phyloP scores from a whole-genome alignment of 441 rosid species.

The Adansonia rubrostipa region DNA sequence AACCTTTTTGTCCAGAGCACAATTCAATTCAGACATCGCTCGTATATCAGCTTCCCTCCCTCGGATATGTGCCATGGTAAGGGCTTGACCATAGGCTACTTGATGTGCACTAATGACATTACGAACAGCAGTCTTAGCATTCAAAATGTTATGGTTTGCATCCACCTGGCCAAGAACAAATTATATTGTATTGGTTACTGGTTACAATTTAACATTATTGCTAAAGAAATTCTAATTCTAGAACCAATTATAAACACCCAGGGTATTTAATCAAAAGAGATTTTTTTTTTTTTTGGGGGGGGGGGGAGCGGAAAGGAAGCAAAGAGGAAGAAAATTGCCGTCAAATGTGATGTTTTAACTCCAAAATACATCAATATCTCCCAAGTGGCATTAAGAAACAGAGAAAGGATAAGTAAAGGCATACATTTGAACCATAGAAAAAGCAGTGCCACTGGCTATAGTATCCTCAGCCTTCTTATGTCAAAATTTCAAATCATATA shows the following conservation, averaged over 20 bases:
- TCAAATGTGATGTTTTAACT: background rate
- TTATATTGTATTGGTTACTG: slow-evolving; percentile 15
- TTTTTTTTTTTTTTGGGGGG: background rate
- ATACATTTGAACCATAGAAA: background rate
- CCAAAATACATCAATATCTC: background rate
- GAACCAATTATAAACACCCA: slow-evolving; percentile 1
- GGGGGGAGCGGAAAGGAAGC: background rate
- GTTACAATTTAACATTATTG: background rate
- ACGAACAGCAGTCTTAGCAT: slow-evolving; percentile 44
- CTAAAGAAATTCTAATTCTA: slow-evolving; percentile 11
- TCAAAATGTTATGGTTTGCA: slow-evolving; percentile 37
- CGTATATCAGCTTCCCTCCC: slow-evolving; percentile 67
- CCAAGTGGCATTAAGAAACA: background rate
- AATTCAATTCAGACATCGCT: slow-evolving; percentile 55
- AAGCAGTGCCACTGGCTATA: background rate
- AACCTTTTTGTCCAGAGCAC: slow-evolving; percentile 70
- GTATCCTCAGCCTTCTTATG: background rate
- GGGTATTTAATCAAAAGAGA: background rate
- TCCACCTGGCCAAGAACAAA: slow-evolving; percentile 50
- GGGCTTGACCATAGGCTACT: slow-evolving; percentile 46
- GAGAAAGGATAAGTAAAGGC: background rate
- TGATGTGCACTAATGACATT: slow-evolving; percentile 49
- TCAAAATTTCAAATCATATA: background rate
- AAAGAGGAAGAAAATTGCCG: background rate
- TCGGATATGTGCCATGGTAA: slow-evolving; percentile 43